phyloP scores from a whole-genome alignment of 192 early-diverging fungal genomes.

The Mycoemilia scoparia region DNA sequence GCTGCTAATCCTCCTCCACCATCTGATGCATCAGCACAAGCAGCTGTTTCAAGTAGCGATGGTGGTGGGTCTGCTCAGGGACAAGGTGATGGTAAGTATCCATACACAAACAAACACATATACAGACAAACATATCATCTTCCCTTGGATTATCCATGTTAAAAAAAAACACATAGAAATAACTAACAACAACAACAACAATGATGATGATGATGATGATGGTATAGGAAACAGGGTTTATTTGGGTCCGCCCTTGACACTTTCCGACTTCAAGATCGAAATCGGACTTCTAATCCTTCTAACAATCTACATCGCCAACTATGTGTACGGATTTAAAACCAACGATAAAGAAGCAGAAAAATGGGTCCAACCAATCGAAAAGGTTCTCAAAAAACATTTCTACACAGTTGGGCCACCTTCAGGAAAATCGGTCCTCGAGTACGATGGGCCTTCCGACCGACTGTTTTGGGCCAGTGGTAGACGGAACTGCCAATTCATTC shows the following conservation, averaged over 20 bases:
- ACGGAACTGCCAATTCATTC: slow-evolving; percentile 41
- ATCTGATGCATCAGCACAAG: too few relatives aligned
- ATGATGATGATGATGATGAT: slow-evolving; percentile 1
- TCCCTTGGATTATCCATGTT: too few relatives aligned
- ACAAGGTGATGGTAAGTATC: too few relatives aligned
- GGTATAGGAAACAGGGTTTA: neutral
- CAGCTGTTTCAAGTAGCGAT: too few relatives aligned
- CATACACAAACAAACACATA: too few relatives aligned
- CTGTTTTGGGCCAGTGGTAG: slow-evolving; percentile 64
- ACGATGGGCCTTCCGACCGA: slow-evolving; percentile 57
- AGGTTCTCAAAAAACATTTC: slow-evolving; percentile 43
- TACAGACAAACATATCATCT: too few relatives aligned
- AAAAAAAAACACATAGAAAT: slow-evolving; percentile 5
- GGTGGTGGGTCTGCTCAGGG: too few relatives aligned
- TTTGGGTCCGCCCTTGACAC: slow-evolving; percentile 4
- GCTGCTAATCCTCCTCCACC: too few relatives aligned
- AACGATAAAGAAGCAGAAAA: slow-evolving; percentile 9
- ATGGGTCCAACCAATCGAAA: slow-evolving; percentile 16
- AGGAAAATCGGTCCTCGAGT: slow-evolving; percentile 22
- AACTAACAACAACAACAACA: neutral
- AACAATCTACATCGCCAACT: slow-evolving; percentile 21
- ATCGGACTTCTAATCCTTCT: slow-evolving; percentile 6
- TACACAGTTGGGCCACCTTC: slow-evolving; percentile 41
- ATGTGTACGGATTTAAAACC: slow-evolving; percentile 21
- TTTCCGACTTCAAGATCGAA: slow-evolving; percentile 18